Percentiles rank a stretch among this genome's conserved stretches.
These are phyloP conservation scores for Penicillium pancosmium DNA, from an alignment of 495 filamentous ascomycete species.

Conservation along the genomic window DNA sequence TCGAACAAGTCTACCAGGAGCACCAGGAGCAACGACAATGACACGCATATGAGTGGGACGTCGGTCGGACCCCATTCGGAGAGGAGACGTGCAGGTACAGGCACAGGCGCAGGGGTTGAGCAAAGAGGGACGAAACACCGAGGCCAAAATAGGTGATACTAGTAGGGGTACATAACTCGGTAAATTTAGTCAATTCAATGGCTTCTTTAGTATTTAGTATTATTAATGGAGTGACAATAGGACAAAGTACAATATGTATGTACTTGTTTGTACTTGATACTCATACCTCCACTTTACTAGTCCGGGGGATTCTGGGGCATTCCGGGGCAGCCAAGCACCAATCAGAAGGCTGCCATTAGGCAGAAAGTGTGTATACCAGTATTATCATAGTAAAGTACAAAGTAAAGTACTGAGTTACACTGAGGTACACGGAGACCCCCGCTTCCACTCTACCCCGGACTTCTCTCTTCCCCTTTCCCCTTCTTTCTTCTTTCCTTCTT, in stretches of 20 bases:
- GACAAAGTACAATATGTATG: background rate
- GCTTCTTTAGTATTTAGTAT: background rate
- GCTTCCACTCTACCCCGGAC: conserved; percentile 22
- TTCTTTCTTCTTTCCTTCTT: conserved; percentile 4
- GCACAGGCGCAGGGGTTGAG: no score
- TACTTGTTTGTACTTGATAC: background rate
- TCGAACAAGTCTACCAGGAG: no score
- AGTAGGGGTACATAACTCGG: no score
- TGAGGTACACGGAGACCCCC: background rate
- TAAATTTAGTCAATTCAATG: no score
- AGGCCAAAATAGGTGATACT: no score
- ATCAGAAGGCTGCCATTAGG: background rate
- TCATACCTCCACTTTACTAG: background rate
- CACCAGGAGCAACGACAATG: background rate
- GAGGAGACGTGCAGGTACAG: no score
- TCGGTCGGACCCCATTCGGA: background rate
- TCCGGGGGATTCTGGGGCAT: background rate
- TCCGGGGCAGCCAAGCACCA: background rate
- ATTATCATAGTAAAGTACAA: no score
- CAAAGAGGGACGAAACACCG: no score
- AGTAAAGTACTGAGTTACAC: background rate
- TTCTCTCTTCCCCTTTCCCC: conserved; percentile 8
- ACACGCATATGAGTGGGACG: background rate
- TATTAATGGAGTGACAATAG: background rate
- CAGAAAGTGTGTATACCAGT: background rate